Conservation (phyloP, 352 stramenopile species). For the Globisporangium camurandrum region DNA sequence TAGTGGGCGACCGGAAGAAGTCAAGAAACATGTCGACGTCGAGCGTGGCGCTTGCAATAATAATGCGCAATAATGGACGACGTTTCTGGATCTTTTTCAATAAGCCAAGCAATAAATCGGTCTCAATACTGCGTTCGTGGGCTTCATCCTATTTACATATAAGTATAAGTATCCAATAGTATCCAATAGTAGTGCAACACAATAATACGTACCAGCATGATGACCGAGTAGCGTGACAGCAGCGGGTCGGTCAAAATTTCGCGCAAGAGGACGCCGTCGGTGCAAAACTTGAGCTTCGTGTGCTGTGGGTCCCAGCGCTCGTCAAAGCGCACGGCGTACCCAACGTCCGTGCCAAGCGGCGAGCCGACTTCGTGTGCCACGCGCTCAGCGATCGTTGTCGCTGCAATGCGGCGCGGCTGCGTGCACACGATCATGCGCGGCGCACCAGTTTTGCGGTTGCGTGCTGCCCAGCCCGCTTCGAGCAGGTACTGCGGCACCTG, state of each 20-base stretch:
- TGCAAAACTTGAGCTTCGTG: constrained; percentile 82
- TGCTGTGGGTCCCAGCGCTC: constrained; percentile 60
- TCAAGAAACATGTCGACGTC: constrained; percentile 78
- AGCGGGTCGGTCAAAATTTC: constrained; percentile 75
- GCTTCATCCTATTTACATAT: too few species aligned
- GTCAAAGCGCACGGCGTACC: constrained; percentile 98
- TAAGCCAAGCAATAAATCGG: constrained; percentile 96
- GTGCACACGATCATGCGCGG: constrained; percentile 69
- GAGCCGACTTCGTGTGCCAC: constrained; percentile 95
- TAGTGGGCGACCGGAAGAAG: constrained; percentile 64
- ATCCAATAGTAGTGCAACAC: too few species aligned
- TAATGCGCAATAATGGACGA: constrained; percentile 85
- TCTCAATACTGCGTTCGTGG: constrained; percentile 97
- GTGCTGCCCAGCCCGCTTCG: constrained; percentile 14
- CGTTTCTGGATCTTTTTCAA: constrained; percentile 66
- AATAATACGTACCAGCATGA: too few species aligned
- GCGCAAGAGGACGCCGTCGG: constrained; percentile 71
- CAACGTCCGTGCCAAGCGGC: constrained; percentile 48
- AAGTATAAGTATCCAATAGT: too few species aligned
- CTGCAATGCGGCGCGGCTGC: constrained; percentile 94
- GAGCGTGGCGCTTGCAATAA: constrained; percentile 92
- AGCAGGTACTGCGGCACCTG: constrained; percentile 77
- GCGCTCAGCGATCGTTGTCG: constrained; percentile 95
- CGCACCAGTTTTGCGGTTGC: too few species aligned
- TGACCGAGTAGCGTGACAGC: constrained; percentile 75